Base-by-base conservation (phyloP, 2,329 filamentous ascomycete species). In the Neoarthrinium moseri region DNA sequence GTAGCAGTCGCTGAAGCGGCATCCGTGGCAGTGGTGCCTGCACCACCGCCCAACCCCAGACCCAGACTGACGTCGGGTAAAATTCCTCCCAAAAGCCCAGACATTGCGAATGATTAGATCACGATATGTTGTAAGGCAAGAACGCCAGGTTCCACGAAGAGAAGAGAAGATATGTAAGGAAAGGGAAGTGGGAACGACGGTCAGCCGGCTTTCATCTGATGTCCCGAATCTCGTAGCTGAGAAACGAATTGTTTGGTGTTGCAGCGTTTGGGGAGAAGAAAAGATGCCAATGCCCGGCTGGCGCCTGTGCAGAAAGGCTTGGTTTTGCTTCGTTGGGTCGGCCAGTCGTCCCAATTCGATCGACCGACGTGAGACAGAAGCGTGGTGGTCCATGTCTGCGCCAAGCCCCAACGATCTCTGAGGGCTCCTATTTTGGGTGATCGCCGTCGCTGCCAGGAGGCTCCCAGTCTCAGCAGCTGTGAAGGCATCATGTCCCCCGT, bases 51-150 rank as follows among this genome's bases (percentile, higher is more conserved):
- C 13, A 43, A 21, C 2, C 46, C 46, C 32, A 48, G 27, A 24
- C 44, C 44, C 29, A 46, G 18, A 20, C 21, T 34, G n/a, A 32
- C 27, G 35, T 33, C 36, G 21, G 43, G 21, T 18, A 43, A 43
- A 36, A 49, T 29, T 30, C 47, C 44, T 7, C 20, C 29, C 22
- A 49, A 49, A 39, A 49, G 47, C 38, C 47, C 47, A 43, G 46
- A 34, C 47, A 49, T 49, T 20, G 20, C 46, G 43, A 42, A 36
- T 38, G 27, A 38, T 27, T 29, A 27, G 12, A 29, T 20, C 17
- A 32, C 30, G 21, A 43, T 21, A 23, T 44, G 43, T 43, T 35
- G 30, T 40, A 44, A 26, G 26, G 32, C 32, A 20, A 20, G 38
- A 49, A 49, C 47, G 39, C 43, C 44, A 39, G 32, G 44, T 43